A percentile compares a stretch with the other conserved stretches of the same genome.
Conservation (phyloP, 208 protist species). For the Plasmodiophora brassicae region DNA sequence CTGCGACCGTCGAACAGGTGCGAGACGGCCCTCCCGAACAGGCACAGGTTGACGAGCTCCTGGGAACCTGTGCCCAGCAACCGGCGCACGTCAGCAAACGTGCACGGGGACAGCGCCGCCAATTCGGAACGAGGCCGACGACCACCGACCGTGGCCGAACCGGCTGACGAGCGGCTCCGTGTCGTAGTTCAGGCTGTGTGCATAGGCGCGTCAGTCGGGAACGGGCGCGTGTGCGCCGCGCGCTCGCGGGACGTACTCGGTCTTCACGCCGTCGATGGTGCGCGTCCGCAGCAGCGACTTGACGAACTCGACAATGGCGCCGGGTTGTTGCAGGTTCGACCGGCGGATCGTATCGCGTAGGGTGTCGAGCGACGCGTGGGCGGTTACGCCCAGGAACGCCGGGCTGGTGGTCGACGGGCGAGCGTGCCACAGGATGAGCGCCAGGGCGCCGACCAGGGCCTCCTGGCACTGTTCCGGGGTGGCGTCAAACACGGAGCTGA, state of each 20-base stretch:
- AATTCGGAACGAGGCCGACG: no score
- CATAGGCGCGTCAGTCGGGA: no score
- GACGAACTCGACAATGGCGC: neutral
- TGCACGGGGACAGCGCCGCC: no score
- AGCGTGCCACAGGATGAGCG: neutral
- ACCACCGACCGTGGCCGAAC: slow-evolving; percentile 2
- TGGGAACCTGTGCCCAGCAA: no score
- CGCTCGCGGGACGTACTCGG: neutral
- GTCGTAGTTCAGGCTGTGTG: slow-evolving; percentile 1
- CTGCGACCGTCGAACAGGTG: slow-evolving; percentile 10
- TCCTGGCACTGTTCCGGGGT: neutral
- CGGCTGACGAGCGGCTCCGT: slow-evolving; percentile 15
- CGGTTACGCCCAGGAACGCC: neutral
- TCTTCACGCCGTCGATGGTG: neutral
- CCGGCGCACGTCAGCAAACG: no score
- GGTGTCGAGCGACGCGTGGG: neutral
- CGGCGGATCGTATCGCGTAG: neutral
- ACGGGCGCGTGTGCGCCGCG: no score
- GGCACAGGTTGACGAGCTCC: slow-evolving; percentile 15
- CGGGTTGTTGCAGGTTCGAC: neutral
- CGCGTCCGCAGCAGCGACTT: neutral
- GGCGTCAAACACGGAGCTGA: neutral
- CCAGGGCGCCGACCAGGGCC: neutral
- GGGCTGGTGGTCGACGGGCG: neutral
- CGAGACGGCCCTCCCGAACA: neutral